Base-by-base conservation (phyloP, 1,284 basidiomycete species). In the Puccinia hordei region DNA sequence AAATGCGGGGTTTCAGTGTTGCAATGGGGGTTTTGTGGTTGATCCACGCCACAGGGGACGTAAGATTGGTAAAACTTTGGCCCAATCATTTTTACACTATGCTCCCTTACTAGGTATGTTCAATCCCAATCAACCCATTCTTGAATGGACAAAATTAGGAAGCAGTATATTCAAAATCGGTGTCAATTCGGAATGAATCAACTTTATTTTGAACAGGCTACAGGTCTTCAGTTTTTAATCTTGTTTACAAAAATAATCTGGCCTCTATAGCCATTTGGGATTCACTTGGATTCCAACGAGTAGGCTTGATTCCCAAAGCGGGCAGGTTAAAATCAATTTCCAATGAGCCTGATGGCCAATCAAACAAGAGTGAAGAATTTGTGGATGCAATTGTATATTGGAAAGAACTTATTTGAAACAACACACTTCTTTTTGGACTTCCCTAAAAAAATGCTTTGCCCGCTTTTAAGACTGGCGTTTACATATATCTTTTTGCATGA, bases 1-100 rank as follows among this genome's bases (percentile, higher is more conserved):
- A 17, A 59, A 33, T 59, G 22, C 59, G 77, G 30, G 30, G 66
- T 44, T 49, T 41, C 83, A 92, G 91, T 92, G 92, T 77, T 94
- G 93, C 86, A 95, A 94, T 84, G 94, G 89, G 2, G 95, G 95
- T 0, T 98, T 98, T 86, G 87, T 98, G 55, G 92, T 97, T 1
- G 90, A 92, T 10, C 88, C 89, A 2, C 82, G 84, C 0, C 90
- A 91, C 73, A 89, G 94, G 38, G 90, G 90, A 5, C 87, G 88
- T 55, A 91, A 92, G 55, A 89, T 93, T 82, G 94, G 94, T 15
- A 86, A 87, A 46, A 87, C 90, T 1, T 89, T 98, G 41, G 94
- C 92, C 0, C 89, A 89, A 82, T 92, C 92, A 4, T 98, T 90
- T 87, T 87, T 96, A 15, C 87, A 92, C 84, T 94, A 93, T 83